Percentiles rank a stretch among this genome's conserved stretches.
These are phyloP conservation scores for Dianthus caryophyllus DNA, from an alignment of 148 eudicot genomes.

Conservation along the genomic window DNA sequence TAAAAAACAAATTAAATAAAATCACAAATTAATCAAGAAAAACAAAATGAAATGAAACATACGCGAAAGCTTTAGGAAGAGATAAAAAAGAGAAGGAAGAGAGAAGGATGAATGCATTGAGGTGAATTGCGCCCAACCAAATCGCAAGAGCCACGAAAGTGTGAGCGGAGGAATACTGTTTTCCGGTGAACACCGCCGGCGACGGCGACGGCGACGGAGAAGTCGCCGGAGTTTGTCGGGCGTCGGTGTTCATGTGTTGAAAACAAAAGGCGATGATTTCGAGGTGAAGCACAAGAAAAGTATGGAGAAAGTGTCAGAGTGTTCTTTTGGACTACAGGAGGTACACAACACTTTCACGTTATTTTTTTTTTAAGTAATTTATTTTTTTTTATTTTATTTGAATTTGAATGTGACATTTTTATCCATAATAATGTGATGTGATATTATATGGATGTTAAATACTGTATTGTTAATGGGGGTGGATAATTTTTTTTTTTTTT, in stretches of 20 bases:
- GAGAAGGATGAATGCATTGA: conserved; percentile 37
- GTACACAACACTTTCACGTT: too few relatives aligned
- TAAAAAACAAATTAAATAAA: too few relatives aligned
- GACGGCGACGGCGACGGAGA: not conserved
- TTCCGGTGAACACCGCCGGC: conserved; percentile 32
- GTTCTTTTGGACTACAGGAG: too few relatives aligned
- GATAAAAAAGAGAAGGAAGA: conserved; percentile 62
- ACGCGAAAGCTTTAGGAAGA: conserved; percentile 55
- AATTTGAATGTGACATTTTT: too few relatives aligned
- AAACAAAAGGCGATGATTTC: not conserved
- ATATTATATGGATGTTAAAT: too few relatives aligned
- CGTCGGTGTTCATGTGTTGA: not conserved
- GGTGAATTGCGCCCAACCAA: conserved; percentile 72
- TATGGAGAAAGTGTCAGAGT: not conserved
- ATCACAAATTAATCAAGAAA: not conserved
- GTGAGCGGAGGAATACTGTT: conserved; percentile 28
- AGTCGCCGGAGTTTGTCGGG: not conserved
- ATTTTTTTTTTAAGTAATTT: too few relatives aligned
- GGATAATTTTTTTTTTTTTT: too few relatives aligned
- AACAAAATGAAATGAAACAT: too few relatives aligned
- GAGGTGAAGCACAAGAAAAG: not conserved
- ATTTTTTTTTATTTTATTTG: too few relatives aligned
- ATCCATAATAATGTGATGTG: too few relatives aligned
- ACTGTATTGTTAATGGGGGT: too few relatives aligned
- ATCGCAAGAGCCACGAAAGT: conserved; percentile 46